Base-by-base conservation (phyloP, 2,329 filamentous ascomycete species). In the Leptographium flavum region DNA sequence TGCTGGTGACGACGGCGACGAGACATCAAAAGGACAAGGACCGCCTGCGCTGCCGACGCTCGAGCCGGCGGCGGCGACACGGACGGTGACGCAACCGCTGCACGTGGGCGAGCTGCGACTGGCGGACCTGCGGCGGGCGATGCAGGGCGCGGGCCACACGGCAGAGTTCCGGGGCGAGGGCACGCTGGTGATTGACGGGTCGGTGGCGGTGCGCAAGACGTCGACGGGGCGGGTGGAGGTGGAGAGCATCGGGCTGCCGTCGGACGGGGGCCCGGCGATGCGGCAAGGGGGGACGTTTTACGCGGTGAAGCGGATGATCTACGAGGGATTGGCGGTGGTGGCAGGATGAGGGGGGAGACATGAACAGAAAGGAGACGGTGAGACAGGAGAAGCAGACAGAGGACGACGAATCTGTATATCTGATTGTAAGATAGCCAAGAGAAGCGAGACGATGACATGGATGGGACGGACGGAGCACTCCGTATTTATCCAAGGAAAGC, bases 111-210 rank as follows among this genome's bases (percentile, higher is more conserved):
- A 98, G 60, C 67, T 96, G 36, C 76, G 90, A 21, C 74, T 98
- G 17, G 87, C 90, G 1, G 88, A 96, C 60, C 68, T 98, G 47
- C 74, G 92, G 43, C 81, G 85, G 49, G 74, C 88, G 19, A 85
- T 98, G 78, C 81, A 87, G 55, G 70, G 74, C 14, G 74, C 81
- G 3, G 87, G 88, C 1, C 87, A 95, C 64, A 80, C 77, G 14
- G 90, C 90, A 1, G 92, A 95, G 61, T 95, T 96, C 62, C 74
- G 87, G 42, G 92, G 92, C 42, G 90, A 96, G 62, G 92, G 92
- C 50, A 93, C 83, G 9, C 68, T 98, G 47, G 73, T 98, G 10
- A 81, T 98, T 46, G 90, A 96, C 58, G 84, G 86, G 2, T 76
- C 76, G 10, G 88, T 96, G 7, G 84, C 87, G 4, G 87, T 98